Evolutionary conservation across 2,329 filamentous ascomycete genomes (phyloP), one percentile per base, ranked within the genome.

Genomic region (Hirsutella thompsonii): DNA sequence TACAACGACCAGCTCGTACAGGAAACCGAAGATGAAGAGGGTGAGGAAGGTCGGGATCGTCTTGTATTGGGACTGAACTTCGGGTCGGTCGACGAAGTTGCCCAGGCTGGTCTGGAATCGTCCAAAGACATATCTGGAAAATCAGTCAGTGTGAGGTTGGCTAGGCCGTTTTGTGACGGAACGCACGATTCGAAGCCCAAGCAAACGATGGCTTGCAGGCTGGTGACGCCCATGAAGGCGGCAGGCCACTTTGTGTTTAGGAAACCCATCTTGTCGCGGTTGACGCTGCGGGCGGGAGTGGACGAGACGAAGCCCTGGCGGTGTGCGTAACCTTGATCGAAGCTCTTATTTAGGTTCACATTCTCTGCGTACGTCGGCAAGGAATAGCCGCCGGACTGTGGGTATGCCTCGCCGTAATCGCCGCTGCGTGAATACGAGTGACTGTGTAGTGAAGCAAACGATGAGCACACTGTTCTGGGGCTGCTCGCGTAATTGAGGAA

Each of bases 21-120:
- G 62, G 65, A 94, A 96, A 46, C 87, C 92, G 60, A 98, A 95
- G 60, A 95, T 94, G 69, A 96, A 94, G 37, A 98, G 77, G 20
- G 90, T 87, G 44, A 98, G 72, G 64, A 95, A 96, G 30, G 90
- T 96, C 20, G 92, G 90, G 48, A 98, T 94, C 1, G 89, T 81
- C 56, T 72, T 74, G 51, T 71, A 69, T 46, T 77, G 72, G 11
- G 76, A 69, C 40, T 66, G 60, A 35, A 67, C 62, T 14, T 58
- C 48, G 38, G 53, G 47, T 23, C 63, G 56, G 42, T 63, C 54
- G 35, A 66, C 55, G 36, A 67, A 62, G 11, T 58, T 50, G 10
- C 56, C 52, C 34, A 82, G 60, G 47, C 70, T 78, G 35, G 63
- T 64, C 59, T 95, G 86, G 62, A 95, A 96, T 52, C 79, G 78